Conservation (phyloP, 306 rosid species). For the Prunus mume region DNA sequence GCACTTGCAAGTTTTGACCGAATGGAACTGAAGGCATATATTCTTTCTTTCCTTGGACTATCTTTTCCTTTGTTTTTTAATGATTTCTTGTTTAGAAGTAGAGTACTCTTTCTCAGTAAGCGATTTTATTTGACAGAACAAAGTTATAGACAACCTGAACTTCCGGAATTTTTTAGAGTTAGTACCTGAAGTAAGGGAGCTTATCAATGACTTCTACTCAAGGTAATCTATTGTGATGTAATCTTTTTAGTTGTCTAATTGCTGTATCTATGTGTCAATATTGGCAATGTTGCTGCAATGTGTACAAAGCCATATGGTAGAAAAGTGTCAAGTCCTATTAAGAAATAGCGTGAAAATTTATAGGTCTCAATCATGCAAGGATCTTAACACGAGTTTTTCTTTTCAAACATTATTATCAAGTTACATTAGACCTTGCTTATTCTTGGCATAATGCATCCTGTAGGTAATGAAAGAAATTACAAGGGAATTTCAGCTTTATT, state of each 20-base stretch:
- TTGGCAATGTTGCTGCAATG: neutral
- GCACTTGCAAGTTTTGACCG: slow-evolving; percentile 98
- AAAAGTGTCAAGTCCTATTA: neutral
- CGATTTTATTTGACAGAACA: slow-evolving; percentile 58
- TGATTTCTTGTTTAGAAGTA: neutral
- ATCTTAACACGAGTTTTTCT: neutral
- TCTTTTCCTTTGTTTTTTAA: neutral
- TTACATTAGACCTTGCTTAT: neutral
- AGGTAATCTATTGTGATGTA: slow-evolving; percentile 49
- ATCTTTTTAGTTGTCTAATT: neutral
- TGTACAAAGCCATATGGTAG: neutral
- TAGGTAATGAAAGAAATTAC: neutral
- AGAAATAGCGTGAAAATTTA: neutral
- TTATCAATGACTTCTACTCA: slow-evolving; percentile 89
- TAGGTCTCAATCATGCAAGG: neutral
- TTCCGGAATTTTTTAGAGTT: slow-evolving; percentile 93
- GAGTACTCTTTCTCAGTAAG: slow-evolving; percentile 19
- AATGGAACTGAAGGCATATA: slow-evolving; percentile 79
- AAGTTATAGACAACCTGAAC: slow-evolving; percentile 84
- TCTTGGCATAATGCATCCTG: neutral
- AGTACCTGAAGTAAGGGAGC: slow-evolving; percentile 95
- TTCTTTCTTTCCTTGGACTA: slow-evolving; percentile 15
- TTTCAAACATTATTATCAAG: neutral
- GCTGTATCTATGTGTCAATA: neutral
- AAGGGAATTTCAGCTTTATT: neutral